Base-by-base conservation (phyloP, 2,329 filamentous ascomycete genomes). In the Calycina herbarum region DNA sequence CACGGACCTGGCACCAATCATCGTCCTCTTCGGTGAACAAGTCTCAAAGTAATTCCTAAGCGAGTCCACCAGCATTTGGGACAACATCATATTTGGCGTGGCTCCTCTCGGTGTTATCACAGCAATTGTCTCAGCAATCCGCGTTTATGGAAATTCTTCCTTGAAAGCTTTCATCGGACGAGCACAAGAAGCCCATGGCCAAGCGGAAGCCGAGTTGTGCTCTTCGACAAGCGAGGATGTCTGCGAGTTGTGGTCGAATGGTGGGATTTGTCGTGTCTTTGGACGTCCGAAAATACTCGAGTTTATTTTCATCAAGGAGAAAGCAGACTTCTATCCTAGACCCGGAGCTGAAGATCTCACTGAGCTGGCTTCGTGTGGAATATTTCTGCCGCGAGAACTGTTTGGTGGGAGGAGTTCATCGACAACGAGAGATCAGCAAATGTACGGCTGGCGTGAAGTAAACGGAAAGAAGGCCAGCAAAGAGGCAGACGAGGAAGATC, bases 201-300 rank as follows among this genome's bases (percentile, higher is more conserved):
- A 75, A 1, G 78, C 76, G 0, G 81, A 83, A 33, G 71, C 72
- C 0, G 81, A 83, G 29, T 68, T 83, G 0, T 75, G 82, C 65
- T 81, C 81, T 0, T 83, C 80, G 4, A 82, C 82, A 0, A 82
- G 80, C 0, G 71, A 79, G 10, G 79, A 79, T 0, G 80, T 79
- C 0, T 80, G 79, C 3, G 81, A 83, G 64, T 69, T 83, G 0
- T 83, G 78, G 67, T 82, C 82, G 7, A 77, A 79, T 58, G 70
- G 75, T 0, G 75, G 76, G 0, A 74, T 83, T 0, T 73, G 78
- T 11, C 62, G 71, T 5, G 42, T 51, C 10, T 38, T 57, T 31
- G 62, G 61, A 29, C 13, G 40, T 27, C 48, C 51, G 3, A 24
- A 10, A 33, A 27, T 62, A 11, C 17, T 65, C 5, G 57, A 59